Evolutionary conservation across 1,284 basidiomycete species (phyloP), one percentile per base, ranked within the genome.

Genomic region (Sparassis latifolia): DNA sequence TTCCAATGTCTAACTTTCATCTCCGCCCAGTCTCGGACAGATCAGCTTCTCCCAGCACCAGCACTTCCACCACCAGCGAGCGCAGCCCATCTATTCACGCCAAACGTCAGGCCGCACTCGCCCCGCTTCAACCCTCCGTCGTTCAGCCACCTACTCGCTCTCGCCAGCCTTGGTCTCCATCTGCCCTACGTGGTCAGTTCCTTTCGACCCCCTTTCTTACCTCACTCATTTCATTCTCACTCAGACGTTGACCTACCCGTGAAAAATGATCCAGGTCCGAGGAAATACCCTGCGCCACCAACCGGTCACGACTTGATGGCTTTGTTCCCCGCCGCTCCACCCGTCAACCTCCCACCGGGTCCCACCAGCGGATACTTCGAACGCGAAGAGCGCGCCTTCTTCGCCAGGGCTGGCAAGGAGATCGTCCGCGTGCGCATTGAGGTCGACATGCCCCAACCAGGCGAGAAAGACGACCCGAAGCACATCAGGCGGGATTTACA

Each of bases 281-380:
- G 79, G 50, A 79, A 79, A 56, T 85, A 80, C 61, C 86, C 86
- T 28, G 76, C 82, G 0, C 86, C 86, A 1, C 82, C 83, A 3
- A 86, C 84, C 0, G 86, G 86, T 2, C 86, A 89, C 58, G 84
- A 89, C 56, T 75, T 89, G 57, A 89, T 89, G 86, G 82, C 82
- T 7, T 76, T 89, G 69, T 88, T 88, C 62, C 86, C 86, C 1
- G 70, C 80, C 5, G 74, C 82, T 5, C 84, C 84, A 2, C 75
- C 75, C 46, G 71, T 73, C 32, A 66, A 77, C 56, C 71, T 77
- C 65, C 70, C 76, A 52, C 70, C 75, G 2, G 79, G 79, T 1
- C 77, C 84, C 1, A 87, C 86, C 0, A 81, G 78, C 47, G 77
- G 79, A 35, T 87, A 77, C 64, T 88, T 88, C 63, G 77, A 80